Base-by-base conservation (phyloP, 805 yeast genomes). In the Wickerhamomyces xylosicus region DNA sequence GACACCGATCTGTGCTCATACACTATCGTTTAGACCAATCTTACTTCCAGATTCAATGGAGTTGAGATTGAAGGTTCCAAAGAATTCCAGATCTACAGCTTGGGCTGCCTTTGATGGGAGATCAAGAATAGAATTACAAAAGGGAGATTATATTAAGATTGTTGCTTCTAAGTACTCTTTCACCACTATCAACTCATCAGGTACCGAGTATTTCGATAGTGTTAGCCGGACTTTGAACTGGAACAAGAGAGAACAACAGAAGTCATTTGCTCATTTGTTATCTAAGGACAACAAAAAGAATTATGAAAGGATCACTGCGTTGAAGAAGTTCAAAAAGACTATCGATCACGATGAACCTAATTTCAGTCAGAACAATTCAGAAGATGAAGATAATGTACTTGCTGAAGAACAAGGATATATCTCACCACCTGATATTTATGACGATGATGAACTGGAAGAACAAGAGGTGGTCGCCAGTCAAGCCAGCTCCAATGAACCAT, bases 81-180 rank as follows among this genome's bases (percentile, higher is more conserved):
- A 77, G 39, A 72, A 70, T 41, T 80, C 95, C 33, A 64, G 98
- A 38, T 77, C 92, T 5, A 85, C 95, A 0, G 97, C 97, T 0
- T 92, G 95, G 95, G 94, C 95, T 1, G 80, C 96, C 2, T 92
- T 92, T 56, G 98, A 92, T 60, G 98, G 98, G 11, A 79, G 92
- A 48, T 77, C 79, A 18, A 66, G 97, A 33, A 80, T 86, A 4
- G 95, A 92, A 56, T 62, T 92, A 35, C 60, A 65, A 27, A 77
- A 75, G 40, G 97, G 97, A 8, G 92, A 86, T 56, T 87, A 85
- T 50, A 84, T 92, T 27, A 75, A 87, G 0, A 73, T 92, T 14
- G 75, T 77, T 31, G 96, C 96, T 0, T 79, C 92, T 35, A 85
- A 87, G 21, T 90, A 74, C 61, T 95, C 96, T 18, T 92, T 92